Conservation (phyloP, 1,284 basidiomycete genomes). For the Trametes polyzona region DNA sequence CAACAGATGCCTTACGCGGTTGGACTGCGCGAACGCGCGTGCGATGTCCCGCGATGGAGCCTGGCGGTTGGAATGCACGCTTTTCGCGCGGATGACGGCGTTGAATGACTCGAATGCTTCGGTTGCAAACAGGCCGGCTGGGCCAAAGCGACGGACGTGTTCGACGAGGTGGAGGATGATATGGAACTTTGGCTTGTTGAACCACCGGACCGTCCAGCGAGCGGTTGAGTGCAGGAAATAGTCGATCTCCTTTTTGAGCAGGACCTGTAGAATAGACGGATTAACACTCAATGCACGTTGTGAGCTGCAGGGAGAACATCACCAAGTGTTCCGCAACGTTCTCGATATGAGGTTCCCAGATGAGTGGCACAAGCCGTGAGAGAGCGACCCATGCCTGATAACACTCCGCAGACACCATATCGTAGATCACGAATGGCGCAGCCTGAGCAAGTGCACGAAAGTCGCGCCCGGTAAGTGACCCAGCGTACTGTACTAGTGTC, state of each 20-base stretch:
- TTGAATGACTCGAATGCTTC: constrained; percentile 54
- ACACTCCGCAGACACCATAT: constrained; percentile 9
- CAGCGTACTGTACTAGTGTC: constrained; percentile 36
- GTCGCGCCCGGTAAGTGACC: constrained; percentile 36
- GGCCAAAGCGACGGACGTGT: constrained; percentile 33
- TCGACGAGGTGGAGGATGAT: constrained; percentile 30
- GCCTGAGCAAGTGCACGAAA: constrained; percentile 35
- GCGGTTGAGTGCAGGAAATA: constrained; percentile 33
- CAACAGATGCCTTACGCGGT: constrained; percentile 42
- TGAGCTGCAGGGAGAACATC: too few species aligned
- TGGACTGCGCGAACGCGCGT: constrained; percentile 37
- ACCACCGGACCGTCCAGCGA: constrained; percentile 23
- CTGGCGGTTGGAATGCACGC: constrained; percentile 47
- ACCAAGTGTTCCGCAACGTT: constrained; percentile 28
- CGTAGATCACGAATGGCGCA: constrained; percentile 36
- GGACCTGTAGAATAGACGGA: too few species aligned
- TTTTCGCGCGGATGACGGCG: constrained; percentile 44
- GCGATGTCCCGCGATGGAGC: constrained; percentile 49
- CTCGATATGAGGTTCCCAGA: constrained; percentile 36
- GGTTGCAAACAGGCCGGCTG: constrained; percentile 37
- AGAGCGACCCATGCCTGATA: constrained; percentile 32
- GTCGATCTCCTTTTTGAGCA: constrained; percentile 47
- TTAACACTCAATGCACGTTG: too few species aligned
- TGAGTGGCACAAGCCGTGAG: constrained; percentile 25
- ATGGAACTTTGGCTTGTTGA: constrained; percentile 39